Base-by-base conservation (phyloP, 176 grass and related monocot genomes). In the Carex myosuroides region DNA sequence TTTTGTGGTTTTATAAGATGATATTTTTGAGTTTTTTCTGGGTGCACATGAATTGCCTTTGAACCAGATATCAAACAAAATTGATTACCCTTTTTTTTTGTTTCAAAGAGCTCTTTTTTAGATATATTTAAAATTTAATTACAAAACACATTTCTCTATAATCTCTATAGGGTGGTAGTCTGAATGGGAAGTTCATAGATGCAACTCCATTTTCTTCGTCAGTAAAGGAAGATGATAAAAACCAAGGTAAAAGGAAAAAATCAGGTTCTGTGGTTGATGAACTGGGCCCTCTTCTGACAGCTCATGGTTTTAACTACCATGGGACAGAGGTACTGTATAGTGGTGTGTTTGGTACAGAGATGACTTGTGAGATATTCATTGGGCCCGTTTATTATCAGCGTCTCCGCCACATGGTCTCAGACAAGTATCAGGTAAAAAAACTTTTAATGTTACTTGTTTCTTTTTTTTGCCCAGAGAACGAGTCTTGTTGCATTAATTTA, bases 351-450 rank as follows among this genome's bases (percentile, higher is more conserved):
- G 95, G 95, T 69, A 94, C 86, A 37, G 89, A 94, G 83, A 52
- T 94, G 78, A 58, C 54, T 16, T 98, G 84, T 82, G 95, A 90
- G 86, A 98, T 98, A 77, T 98, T 98, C 75, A 88, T 98, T 70
- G 95, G 95, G 60, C 95, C 95, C 54, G 95, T 98, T 86, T 98
- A 98, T 86, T 98, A 98, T 65, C 95, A 98, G 68, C 92, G 95
- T 70, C 95, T 98, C 84, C 88, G 95, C 60, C 95, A 98, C 88
- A 98, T 98, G 95, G 95, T 98, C 73, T 98, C 95, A 2, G 95
- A 98, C 29, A 98, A 98, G 89, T 98, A 93, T 86, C 95, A 98
- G 95, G 95, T 98, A 69, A 58, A 67, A 67, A 8, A 17, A 32
- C 22, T 17, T 57, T 8, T n/a, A 18, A 53, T 35, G 35, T 20